These are phyloP conservation scores for Violaceomyces palustris DNA, from an alignment of 1,284 basidiomycete species.

Conservation along the genomic window DNA sequence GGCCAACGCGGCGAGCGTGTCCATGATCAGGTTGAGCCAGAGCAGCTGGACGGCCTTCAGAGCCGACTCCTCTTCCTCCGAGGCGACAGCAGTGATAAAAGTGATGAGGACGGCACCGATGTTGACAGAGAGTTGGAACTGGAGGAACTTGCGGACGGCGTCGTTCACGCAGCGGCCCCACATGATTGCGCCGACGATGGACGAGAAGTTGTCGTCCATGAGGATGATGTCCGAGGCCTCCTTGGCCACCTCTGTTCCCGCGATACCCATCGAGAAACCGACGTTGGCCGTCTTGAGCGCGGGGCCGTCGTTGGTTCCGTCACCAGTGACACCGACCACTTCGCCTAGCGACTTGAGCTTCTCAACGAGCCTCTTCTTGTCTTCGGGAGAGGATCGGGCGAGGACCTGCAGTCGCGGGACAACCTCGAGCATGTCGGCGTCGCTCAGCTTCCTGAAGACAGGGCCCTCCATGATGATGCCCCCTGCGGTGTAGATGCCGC, in stretches of 20 bases:
- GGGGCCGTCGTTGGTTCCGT: slow-evolving; percentile 96
- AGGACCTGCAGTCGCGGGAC: slow-evolving; percentile 61
- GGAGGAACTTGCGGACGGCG: slow-evolving; percentile 91
- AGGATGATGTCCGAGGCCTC: slow-evolving; percentile 98
- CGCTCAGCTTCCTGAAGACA: slow-evolving; percentile 59
- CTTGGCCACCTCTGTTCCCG: slow-evolving; percentile 97
- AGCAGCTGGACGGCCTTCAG: slow-evolving; percentile 90
- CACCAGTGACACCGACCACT: slow-evolving; percentile 93
- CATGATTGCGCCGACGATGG: slow-evolving; percentile 94
- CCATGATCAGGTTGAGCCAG: slow-evolving; percentile 92
- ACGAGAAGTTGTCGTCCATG: slow-evolving; percentile 88
- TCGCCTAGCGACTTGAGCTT: slow-evolving; percentile 82
- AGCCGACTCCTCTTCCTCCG: slow-evolving; percentile 70
- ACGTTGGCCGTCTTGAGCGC: slow-evolving; percentile 72
- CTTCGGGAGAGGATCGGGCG: slow-evolving; percentile 94
- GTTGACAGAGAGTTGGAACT: slow-evolving; percentile 96
- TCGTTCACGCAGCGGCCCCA: slow-evolving; percentile 99
- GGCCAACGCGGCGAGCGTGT: slow-evolving; percentile 93
- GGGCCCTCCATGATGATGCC: slow-evolving; percentile 97
- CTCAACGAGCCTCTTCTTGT: slow-evolving; percentile 89
- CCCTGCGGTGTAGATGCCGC: slow-evolving; percentile 84
- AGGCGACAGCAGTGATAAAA: slow-evolving; percentile 82
- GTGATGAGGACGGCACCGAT: slow-evolving; percentile 92
- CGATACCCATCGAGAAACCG: slow-evolving; percentile 76
- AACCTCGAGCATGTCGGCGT: slow-evolving; percentile 57